Base-by-base conservation (phyloP, 345 rosid species). In the Brassica nigra region DNA sequence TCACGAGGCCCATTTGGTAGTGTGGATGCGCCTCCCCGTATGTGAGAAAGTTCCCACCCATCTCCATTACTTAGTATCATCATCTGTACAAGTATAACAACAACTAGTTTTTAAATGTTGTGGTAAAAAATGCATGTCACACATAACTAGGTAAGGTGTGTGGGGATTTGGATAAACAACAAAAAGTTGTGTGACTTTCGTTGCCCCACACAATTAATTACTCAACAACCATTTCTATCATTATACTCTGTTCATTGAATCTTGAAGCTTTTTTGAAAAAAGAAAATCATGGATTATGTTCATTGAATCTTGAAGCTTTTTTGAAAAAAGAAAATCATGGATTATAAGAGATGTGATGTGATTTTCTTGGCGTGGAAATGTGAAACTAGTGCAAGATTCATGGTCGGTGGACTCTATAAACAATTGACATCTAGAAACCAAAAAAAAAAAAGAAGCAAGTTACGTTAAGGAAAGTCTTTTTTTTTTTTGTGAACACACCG, bases 1-100 rank as follows among this genome's bases (percentile, higher is more conserved):
- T 74, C 87, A 82, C 54, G 72, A 82, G 30, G 84, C 84, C 9
- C 82, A 67, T 77, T 82, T 80, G 84, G 69, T 54, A 74, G 73
- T 30, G 31, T 30, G 31, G 31, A 47, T 30, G 31, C 28, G 28
- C 31, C 29, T 54, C 73, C 55, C 71, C 70, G 67, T 61, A 63
- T 12, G 6, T 44, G 11, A 30, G 4, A 36, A 36, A 36, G 39
- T 36, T 23, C 54, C 39, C 70, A 42, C 29, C 70, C 37, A 62
- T 31, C 23, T 49, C 69, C 54, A 20, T 69, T 20, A 29, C 67
- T 68, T 42, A 37, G 28, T 61, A 68, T 30, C 65, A 62, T 47
- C 42, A 52, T 52, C 58, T 77, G 70, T 77, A 77, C 75, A 77
- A 57, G 18, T 18, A 18, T 18, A 18, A 18, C 18, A 18, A 18